phyloP scores from a whole-genome alignment of 352 stramenopile species.

The Nothophytophthora sp. region DNA sequence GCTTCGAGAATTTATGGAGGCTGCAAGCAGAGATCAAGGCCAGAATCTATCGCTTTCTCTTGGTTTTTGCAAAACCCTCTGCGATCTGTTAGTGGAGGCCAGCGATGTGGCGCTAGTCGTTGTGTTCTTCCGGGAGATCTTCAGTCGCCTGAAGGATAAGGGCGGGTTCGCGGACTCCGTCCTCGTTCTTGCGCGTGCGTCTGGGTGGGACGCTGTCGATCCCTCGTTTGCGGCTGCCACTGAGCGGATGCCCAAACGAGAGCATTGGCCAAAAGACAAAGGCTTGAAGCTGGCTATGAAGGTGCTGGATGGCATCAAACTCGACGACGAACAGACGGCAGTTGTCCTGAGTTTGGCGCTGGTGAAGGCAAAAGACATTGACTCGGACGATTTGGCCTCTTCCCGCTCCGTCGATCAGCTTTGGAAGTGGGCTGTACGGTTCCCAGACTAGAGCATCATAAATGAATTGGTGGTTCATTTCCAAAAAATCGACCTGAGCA shows the following conservation, averaged over 20 bases:
- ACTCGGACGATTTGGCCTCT: neutral
- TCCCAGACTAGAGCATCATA: neutral
- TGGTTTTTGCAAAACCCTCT: constrained; percentile 10
- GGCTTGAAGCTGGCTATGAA: constrained; percentile 9
- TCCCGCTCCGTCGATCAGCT: neutral
- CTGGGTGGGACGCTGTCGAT: too few relatives aligned
- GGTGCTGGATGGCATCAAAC: constrained; percentile 5
- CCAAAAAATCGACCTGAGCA: neutral
- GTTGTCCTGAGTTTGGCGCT: constrained; percentile 4
- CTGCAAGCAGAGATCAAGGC: neutral
- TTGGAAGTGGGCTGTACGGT: constrained; percentile 6
- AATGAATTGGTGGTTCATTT: neutral
- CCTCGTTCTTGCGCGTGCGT: neutral
- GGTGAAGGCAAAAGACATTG: neutral
- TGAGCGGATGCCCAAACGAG: too few relatives aligned
- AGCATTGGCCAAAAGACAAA: too few relatives aligned
- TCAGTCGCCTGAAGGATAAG: constrained; percentile 1
- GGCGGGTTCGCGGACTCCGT: neutral
- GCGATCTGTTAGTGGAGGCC: constrained; percentile 9
- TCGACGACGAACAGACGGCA: neutral
- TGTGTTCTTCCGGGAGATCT: constrained; percentile 10
- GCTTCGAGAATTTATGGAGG: constrained; percentile 5
- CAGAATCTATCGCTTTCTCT: too few relatives aligned
- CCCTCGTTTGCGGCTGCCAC: too few relatives aligned
- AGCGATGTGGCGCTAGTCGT: constrained; percentile 7